Evolutionary conservation across 768 basidiomycete genomes (phyloP).

Genomic region (Kwoniella heveanensis): DNA sequence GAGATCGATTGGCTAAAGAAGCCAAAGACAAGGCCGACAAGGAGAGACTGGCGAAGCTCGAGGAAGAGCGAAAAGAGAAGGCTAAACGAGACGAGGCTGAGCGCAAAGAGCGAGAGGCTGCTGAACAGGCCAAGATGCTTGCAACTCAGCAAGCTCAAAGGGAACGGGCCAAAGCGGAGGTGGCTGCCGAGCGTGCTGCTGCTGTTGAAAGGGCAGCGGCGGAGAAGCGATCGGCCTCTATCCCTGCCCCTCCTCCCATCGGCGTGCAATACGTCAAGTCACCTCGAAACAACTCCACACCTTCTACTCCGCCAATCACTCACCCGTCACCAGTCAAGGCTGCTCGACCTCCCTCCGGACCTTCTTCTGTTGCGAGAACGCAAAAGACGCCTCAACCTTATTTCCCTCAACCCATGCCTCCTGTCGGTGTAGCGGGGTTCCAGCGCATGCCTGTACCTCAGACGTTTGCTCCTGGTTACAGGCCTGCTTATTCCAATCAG

Average conservation of each 20-base stretch:
- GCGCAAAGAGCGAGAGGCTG: constrained; percentile 51
- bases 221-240: constrained; percentile 20
- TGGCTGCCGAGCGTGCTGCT: constrained; percentile 33
- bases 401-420: constrained; percentile 40
- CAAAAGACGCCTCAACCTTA: constrained; percentile 46
- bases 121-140: constrained; percentile 37
- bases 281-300: constrained; percentile 29
- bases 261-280: constrained; percentile 24
- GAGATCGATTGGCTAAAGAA: constrained; percentile 66
- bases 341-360: constrained; percentile 14
- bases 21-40: constrained; percentile 68
- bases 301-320: constrained; percentile 36
- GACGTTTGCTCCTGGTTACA: constrained; percentile 32
- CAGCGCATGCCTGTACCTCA: constrained; percentile 41
- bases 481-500: constrained; percentile 28
- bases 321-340: constrained; percentile 36
- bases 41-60: constrained; percentile 68
- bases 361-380: constrained; percentile 15
- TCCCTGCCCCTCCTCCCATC: constrained; percentile 23
- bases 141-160: constrained; percentile 39
- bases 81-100: constrained; percentile 49
- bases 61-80: constrained; percentile 66
- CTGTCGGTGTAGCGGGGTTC: constrained; percentile 23
- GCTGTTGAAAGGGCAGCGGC: constrained; percentile 33
- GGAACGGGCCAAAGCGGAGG: constrained; percentile 38